Percentiles rank a stretch among this genome's conserved stretches.
phyloP scores from a whole-genome alignment of 768 basidiomycete species.

The Aureoboletus auriporus region DNA sequence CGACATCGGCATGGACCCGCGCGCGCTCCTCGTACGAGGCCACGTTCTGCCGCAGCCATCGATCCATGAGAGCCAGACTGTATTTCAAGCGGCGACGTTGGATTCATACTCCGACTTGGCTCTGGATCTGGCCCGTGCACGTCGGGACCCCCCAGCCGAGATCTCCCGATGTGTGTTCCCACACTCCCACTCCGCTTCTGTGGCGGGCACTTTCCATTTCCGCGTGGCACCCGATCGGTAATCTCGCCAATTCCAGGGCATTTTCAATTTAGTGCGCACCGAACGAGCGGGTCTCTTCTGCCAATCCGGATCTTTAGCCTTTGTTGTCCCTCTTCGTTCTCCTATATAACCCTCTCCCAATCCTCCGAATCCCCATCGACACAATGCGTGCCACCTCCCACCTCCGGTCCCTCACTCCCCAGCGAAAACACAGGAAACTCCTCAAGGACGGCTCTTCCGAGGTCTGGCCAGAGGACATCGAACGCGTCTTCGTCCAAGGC shows the following conservation, averaged over 20 bases:
- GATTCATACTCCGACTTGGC: not conserved
- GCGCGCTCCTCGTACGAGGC: constrained; percentile 52
- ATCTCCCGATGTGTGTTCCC: constrained; percentile 18
- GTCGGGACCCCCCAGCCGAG: constrained; percentile 22
- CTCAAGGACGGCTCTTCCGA: constrained; percentile 76
- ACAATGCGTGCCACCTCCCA: constrained; percentile 22
- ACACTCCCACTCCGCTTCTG: constrained; percentile 39
- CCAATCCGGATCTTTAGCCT: constrained; percentile 48
- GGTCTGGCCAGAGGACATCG: constrained; percentile 80
- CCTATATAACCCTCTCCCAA: constrained; percentile 32
- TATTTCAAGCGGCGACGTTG: constrained; percentile 9
- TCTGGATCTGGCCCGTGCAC: constrained; percentile 14
- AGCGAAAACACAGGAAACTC: constrained; percentile 80
- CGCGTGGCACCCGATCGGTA: constrained; percentile 26
- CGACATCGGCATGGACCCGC: constrained; percentile 60
- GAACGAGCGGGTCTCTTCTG: constrained; percentile 21
- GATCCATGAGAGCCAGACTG: constrained; percentile 21
- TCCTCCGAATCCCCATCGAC: constrained; percentile 4
- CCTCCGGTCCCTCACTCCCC: constrained; percentile 48
- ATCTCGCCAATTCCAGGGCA: constrained; percentile 29
- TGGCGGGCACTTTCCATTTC: constrained; percentile 50
- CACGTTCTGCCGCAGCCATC: constrained; percentile 67
- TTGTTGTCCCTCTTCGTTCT: constrained; percentile 16
- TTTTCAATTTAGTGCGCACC: constrained; percentile 30
- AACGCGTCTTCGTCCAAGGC: constrained; percentile 77